Conservation (phyloP, 148 eudicot genomes). For the Rheum nobile region DNA sequence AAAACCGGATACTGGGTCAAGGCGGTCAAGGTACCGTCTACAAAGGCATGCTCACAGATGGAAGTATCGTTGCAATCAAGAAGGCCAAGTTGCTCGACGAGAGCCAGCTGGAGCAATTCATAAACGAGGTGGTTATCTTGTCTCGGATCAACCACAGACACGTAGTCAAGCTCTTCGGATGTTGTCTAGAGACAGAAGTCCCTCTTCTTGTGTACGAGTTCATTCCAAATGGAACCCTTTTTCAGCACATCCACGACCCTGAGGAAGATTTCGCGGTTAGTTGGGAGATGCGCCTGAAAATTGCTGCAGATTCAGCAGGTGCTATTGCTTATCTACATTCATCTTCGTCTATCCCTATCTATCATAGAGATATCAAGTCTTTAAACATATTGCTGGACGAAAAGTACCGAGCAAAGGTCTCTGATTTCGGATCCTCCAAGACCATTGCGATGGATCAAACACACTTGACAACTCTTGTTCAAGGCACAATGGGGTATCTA, state of each 20-base stretch:
- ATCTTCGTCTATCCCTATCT: conserved; percentile 1
- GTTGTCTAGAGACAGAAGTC: neutral
- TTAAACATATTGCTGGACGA: conserved; percentile 2
- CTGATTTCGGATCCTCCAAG: neutral
- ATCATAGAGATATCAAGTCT: conserved; percentile 2
- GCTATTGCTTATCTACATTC: neutral
- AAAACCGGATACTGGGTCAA: neutral
- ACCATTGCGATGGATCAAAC: conserved; percentile 4
- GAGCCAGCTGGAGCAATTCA: neutral
- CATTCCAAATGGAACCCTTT: conserved; percentile 1
- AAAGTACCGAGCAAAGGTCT: neutral
- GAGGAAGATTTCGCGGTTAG: neutral
- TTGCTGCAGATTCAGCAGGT: conserved; percentile 3
- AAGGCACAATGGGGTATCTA: conserved; percentile 3
- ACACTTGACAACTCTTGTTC: conserved; percentile 4
- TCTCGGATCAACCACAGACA: neutral
- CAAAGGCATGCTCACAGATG: neutral
- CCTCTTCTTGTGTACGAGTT: conserved; percentile 6
- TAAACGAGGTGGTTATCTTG: neutral
- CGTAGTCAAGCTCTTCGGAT: neutral
- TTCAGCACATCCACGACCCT: neutral
- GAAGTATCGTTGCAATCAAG: neutral
- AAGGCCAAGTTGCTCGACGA: neutral
- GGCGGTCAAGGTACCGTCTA: neutral
- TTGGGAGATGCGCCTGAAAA: conserved; percentile 1